Evolutionary conservation across 495 filamentous ascomycete genomes (phyloP).

Genomic region (Penicillium cosmopolitanum): DNA sequence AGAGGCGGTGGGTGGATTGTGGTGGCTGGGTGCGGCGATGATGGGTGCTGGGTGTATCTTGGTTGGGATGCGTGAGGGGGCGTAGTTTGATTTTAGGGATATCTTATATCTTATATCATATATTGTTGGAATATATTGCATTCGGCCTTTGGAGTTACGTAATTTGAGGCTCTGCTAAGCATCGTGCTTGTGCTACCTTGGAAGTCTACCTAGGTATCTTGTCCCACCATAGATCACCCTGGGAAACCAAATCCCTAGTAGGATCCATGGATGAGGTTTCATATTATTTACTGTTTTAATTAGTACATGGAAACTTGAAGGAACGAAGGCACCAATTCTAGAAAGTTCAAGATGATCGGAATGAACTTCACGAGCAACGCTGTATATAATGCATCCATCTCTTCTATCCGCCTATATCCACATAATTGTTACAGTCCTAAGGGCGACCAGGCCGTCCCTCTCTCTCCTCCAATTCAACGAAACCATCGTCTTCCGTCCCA

Average conservation of each 20-base stretch:
- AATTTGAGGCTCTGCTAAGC: not conserved
- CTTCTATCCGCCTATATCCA: constrained; percentile 22
- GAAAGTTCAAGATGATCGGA: too few species aligned
- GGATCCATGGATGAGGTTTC: not conserved
- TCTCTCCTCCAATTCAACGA: constrained; percentile 65
- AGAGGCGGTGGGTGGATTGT: constrained; percentile 73
- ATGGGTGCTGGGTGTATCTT: constrained; percentile 90
- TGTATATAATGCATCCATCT: constrained; percentile 16
- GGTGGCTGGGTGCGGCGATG: constrained; percentile 86
- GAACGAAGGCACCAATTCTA: too few species aligned
- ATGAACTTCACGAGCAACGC: constrained; percentile 1
- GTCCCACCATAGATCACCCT: not conserved
- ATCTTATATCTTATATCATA: not conserved
- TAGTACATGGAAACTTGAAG: too few species aligned
- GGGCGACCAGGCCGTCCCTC: constrained; percentile 20
- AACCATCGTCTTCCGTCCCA: constrained; percentile 65
- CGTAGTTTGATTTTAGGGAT: constrained; percentile 11
- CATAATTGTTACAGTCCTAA: constrained; percentile 14
- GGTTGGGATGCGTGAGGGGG: constrained; percentile 78
- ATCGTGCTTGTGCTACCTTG: not conserved
- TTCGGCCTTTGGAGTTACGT: not conserved
- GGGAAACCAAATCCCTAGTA: not conserved
- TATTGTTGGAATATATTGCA: not conserved
- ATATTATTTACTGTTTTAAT: too few species aligned
- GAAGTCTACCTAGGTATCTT: constrained; percentile 1